Conservation (phyloP, 495 filamentous ascomycete genomes). For the Amphirosellinia nigrospora region DNA sequence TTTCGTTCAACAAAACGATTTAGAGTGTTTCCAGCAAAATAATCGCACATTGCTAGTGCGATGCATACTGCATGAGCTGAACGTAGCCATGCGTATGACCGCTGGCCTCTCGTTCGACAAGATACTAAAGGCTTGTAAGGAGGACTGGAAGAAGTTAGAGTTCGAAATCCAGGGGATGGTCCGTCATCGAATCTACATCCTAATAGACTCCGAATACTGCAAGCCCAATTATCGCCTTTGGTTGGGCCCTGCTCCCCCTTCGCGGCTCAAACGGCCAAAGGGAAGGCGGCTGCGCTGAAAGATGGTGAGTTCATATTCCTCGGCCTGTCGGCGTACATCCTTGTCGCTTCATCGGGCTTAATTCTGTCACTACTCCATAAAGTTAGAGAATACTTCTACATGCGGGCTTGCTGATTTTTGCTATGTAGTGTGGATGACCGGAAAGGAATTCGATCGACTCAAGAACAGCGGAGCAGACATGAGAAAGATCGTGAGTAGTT, state of each 20-base stretch:
- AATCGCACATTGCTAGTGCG: not conserved
- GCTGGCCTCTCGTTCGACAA: not conserved
- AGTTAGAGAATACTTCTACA: not conserved
- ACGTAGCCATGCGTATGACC: not conserved
- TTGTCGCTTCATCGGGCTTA: not conserved
- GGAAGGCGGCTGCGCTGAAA: not conserved
- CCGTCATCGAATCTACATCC: not conserved
- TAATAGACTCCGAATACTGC: not conserved
- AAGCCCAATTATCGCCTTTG: slow-evolving; percentile 8
- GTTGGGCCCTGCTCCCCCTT: not conserved
- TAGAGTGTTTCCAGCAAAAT: slow-evolving; percentile 5
- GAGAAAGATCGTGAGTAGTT: slow-evolving; percentile 4
- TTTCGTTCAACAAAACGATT: not conserved
- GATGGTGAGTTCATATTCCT: not conserved
- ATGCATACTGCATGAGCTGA: not conserved
- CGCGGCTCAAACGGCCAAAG: not conserved
- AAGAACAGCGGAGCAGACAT: not conserved
- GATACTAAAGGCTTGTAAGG: not conserved
- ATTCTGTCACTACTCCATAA: not conserved
- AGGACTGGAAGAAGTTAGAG: not conserved
- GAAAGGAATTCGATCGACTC: slow-evolving; percentile 18
- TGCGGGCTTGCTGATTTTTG: not conserved
- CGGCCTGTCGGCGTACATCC: too few species aligned
- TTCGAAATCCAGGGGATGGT: not conserved
- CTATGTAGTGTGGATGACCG: slow-evolving; percentile 20